Conservation (phyloP, 2,329 filamentous ascomycete species). For the Pseudogymnoascus verrucosus region DNA sequence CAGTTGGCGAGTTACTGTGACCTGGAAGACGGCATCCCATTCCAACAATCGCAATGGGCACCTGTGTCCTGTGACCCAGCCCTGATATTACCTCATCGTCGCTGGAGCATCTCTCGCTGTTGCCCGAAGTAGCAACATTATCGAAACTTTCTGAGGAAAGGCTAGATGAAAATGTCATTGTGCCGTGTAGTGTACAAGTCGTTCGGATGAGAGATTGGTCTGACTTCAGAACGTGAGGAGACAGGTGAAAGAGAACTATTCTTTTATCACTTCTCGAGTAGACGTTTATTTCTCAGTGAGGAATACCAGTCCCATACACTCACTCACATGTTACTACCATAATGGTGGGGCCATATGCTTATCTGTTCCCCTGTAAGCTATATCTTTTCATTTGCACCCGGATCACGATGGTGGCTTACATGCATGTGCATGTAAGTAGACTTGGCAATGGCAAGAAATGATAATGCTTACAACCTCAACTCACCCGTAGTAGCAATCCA, state of each 20-base stretch:
- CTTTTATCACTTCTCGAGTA: neutral
- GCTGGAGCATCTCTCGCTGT: neutral
- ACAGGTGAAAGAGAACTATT: neutral
- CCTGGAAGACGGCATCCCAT: slow-evolving; percentile 11
- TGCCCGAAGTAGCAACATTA: neutral
- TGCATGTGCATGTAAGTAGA: neutral
- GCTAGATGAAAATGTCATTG: neutral
- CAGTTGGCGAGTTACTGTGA: slow-evolving; percentile 5
- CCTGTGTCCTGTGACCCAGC: neutral
- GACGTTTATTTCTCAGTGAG: neutral
- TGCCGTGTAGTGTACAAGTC: neutral
- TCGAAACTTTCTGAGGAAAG: neutral
- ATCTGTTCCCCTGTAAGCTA: neutral
- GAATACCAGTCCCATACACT: neutral
- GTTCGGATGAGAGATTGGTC: neutral
- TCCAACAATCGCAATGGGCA: neutral
- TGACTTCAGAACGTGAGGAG: neutral
- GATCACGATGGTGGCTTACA: neutral
- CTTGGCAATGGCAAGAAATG: neutral
- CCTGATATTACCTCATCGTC: neutral
- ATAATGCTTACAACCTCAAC: neutral
- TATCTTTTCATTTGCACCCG: neutral
- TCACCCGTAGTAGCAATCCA: neutral
- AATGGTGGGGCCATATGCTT: neutral
- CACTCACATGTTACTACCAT: neutral